Evolutionary conservation across 2,329 filamentous ascomycete genomes (phyloP).

Genomic region (Cladosporium halotolerans): DNA sequence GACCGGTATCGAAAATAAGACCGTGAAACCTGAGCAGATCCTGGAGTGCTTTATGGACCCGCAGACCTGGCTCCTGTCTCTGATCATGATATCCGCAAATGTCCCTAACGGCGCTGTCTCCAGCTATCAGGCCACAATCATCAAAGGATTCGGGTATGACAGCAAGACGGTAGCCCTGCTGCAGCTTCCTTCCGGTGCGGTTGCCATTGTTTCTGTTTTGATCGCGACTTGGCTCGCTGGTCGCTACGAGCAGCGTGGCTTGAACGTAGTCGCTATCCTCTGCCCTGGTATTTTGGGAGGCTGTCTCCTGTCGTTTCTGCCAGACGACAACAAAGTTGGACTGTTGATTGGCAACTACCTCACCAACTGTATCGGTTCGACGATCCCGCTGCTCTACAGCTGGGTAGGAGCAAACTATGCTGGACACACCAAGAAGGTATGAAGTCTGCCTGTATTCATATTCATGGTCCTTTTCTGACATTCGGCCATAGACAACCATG

Average conservation of each 20-base stretch:
- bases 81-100: constrained; percentile 33
- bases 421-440: constrained; percentile 64
- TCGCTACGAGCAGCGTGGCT: constrained; percentile 24
- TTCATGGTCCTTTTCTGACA: constrained; percentile 28
- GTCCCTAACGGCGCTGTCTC: constrained; percentile 40
- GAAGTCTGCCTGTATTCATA: background rate
- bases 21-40: constrained; percentile 48
- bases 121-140: constrained; percentile 38
- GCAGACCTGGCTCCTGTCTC: constrained; percentile 38
- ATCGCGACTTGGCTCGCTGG: constrained; percentile 25
- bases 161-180: constrained; percentile 26
- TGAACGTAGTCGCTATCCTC: constrained; percentile 23
- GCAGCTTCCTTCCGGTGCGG: constrained; percentile 54
- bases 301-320: constrained; percentile 27
- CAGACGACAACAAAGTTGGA: constrained; percentile 37
- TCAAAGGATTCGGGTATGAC: constrained; percentile 27
- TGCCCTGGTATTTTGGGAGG: constrained; percentile 26
- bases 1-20: constrained; percentile 38
- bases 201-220: constrained; percentile 36
- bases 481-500: constrained; percentile 38
- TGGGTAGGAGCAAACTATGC: constrained; percentile 52
- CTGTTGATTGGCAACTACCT: constrained; percentile 35
- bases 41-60: constrained; percentile 56
- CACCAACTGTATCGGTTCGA: constrained; percentile 34
- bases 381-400: constrained; percentile 31